A percentile compares a stretch with the other conserved stretches of the same genome.
These are phyloP conservation scores for Eutrema salsugineum DNA, from an alignment of 441 rosid species.

Conservation along the genomic window DNA sequence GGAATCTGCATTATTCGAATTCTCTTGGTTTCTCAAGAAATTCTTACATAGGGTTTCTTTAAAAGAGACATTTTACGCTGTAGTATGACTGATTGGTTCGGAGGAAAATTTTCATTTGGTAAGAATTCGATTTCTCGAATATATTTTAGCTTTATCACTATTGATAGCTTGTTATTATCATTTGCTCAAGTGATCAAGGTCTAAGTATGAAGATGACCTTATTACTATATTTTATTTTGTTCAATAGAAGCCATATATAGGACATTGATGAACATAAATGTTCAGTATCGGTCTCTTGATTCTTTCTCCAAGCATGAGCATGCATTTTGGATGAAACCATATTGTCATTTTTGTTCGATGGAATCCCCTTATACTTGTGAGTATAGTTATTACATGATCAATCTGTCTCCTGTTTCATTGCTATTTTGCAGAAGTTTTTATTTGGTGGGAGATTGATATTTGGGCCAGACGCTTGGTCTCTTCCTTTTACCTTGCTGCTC, in stretches of 20 bases:
- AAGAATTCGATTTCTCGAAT: background rate
- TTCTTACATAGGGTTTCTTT: background rate
- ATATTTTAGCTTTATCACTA: background rate
- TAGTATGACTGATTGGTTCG: background rate
- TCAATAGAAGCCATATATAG: too few species aligned
- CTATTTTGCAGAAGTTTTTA: constrained; percentile 64
- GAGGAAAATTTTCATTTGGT: background rate
- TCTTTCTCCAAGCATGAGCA: background rate
- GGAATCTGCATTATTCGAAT: constrained; percentile 20
- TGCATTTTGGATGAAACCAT: background rate
- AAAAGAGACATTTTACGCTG: background rate
- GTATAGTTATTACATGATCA: background rate
- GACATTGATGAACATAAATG: too few species aligned
- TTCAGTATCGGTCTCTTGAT: too few species aligned
- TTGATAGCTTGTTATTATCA: background rate
- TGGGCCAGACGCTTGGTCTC: constrained; percentile 94
- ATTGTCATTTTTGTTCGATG: background rate
- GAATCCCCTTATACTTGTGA: background rate
- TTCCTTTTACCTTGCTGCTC: constrained; percentile 75
- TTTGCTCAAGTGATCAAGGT: background rate
- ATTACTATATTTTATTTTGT: background rate
- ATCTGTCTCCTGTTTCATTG: background rate
- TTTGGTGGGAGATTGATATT: constrained; percentile 93
- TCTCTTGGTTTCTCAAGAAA: constrained; percentile 8
- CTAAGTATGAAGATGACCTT: background rate